phyloP scores from a whole-genome alignment of 1,139 yeast genomes.

The Debaryomyces sp. region DNA sequence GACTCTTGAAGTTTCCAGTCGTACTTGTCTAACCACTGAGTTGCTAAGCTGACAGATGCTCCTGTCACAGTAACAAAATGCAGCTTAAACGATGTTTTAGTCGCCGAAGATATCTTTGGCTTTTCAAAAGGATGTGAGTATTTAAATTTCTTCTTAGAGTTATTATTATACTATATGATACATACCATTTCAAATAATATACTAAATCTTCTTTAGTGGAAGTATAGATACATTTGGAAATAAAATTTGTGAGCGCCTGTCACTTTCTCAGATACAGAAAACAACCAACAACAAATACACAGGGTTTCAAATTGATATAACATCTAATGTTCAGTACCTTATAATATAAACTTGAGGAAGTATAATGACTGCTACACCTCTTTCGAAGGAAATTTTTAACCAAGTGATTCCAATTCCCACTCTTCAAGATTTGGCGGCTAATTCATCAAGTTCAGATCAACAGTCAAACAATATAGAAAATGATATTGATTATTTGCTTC shows the following conservation, averaged over 20 bases:
- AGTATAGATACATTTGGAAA: background rate
- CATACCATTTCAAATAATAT: slow-evolving; percentile 11
- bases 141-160: background rate
- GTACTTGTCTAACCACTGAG: slow-evolving; percentile 26
- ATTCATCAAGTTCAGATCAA: slow-evolving; percentile 11
- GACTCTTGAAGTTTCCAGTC: slow-evolving; percentile 34
- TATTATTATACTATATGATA: background rate
- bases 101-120: slow-evolving; percentile 7
- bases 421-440: slow-evolving; percentile 25
- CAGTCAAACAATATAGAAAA: slow-evolving; percentile 38
- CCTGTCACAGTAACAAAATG: slow-evolving; percentile 38
- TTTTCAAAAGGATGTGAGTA: slow-evolving; percentile 14
- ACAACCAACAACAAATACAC: background rate
- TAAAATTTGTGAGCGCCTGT: background rate
- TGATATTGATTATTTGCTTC: slow-evolving; percentile 40
- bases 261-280: slow-evolving; percentile 1
- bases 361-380: slow-evolving; percentile 1
- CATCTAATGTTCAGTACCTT: background rate
- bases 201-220: background rate
- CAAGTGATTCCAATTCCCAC: slow-evolving; percentile 22
- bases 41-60: slow-evolving; percentile 27
- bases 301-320: background rate
- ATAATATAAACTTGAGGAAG: background rate
- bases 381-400: slow-evolving; percentile 13
- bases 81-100: slow-evolving; percentile 18